These are phyloP conservation scores for Skeletonema menzelii DNA, from an alignment of 108 stramenopile species.

Conservation along the genomic window DNA sequence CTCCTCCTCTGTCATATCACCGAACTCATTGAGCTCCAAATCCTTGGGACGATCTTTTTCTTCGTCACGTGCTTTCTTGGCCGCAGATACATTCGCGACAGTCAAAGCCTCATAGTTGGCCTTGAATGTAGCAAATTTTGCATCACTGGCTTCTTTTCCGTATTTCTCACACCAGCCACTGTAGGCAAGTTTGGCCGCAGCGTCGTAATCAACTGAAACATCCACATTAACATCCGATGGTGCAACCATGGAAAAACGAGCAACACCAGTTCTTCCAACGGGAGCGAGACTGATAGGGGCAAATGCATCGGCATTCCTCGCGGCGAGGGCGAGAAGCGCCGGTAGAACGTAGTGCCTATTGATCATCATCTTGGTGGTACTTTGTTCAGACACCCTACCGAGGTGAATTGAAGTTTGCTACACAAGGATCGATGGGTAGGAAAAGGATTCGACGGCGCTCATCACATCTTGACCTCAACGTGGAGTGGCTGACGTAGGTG, in stretches of 20 bases:
- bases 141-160: conserved; percentile 55
- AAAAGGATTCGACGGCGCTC: neutral
- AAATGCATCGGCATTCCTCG: conserved; percentile 47
- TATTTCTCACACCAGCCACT: conserved; percentile 69
- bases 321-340: conserved; percentile 50
- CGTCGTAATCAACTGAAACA: conserved; percentile 76
- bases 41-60: conserved; percentile 51
- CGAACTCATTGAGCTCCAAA: conserved; percentile 77
- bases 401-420: neutral
- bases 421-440: neutral
- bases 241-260: conserved; percentile 31
- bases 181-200: conserved; percentile 84
- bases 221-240: conserved; percentile 41
- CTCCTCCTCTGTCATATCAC: conserved; percentile 80
- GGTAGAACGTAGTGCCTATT: conserved; percentile 46
- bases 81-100: conserved; percentile 77
- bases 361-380: conserved; percentile 33
- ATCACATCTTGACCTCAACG: neutral
- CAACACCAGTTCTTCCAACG: conserved; percentile 1
- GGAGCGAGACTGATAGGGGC: conserved; percentile 33
- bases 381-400: neutral
- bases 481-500: neutral
- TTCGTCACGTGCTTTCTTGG: conserved; percentile 71
- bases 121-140: conserved; percentile 62
- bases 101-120: conserved; percentile 80